These are phyloP conservation scores for Penicillium mononematosum DNA, from an alignment of 495 filamentous ascomycete genomes.

Conservation along the genomic window DNA sequence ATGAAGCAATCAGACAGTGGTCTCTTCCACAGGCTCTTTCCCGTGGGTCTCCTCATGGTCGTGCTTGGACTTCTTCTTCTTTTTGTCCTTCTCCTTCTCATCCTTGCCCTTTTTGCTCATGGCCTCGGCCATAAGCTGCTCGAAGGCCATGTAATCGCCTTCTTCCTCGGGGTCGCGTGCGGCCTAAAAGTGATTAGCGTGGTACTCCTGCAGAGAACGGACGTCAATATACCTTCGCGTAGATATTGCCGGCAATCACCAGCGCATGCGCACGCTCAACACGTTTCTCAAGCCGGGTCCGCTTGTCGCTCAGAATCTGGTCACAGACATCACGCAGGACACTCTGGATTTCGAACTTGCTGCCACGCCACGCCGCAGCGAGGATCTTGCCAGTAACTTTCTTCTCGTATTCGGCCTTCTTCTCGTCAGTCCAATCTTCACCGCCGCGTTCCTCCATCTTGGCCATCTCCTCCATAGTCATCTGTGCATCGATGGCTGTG, in stretches of 20 bases:
- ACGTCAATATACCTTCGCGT: constrained; percentile 64
- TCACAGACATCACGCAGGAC: constrained; percentile 89
- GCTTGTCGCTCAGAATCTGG: constrained; percentile 71
- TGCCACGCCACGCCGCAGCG: constrained; percentile 95
- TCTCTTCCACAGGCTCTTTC: constrained; percentile 13
- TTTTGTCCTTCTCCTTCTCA: constrained; percentile 78
- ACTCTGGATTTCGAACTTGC: constrained; percentile 97
- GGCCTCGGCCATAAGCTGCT: constrained; percentile 95
- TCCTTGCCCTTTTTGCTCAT: constrained; percentile 85
- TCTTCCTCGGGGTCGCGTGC: constrained; percentile 92
- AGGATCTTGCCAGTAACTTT: constrained; percentile 96
- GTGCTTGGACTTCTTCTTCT: constrained; percentile 54
- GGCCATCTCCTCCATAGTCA: constrained; percentile 99
- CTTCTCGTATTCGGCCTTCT: constrained; percentile 92
- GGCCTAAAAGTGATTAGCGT: constrained; percentile 55
- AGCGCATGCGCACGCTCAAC: constrained; percentile 88
- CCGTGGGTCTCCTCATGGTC: constrained; percentile 17
- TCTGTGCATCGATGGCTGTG: constrained; percentile 95
- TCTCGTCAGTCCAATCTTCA: constrained; percentile 98
- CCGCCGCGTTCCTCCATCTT: constrained; percentile 92
- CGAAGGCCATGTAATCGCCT: constrained; percentile 97
- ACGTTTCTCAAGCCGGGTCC: constrained; percentile 76
- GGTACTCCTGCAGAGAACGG: neutral
- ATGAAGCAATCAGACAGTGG: constrained; percentile 14
- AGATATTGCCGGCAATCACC: constrained; percentile 83